phyloP scores from a whole-genome alignment of 2,329 filamentous ascomycete genomes.

The Pseudocercospora musae region DNA sequence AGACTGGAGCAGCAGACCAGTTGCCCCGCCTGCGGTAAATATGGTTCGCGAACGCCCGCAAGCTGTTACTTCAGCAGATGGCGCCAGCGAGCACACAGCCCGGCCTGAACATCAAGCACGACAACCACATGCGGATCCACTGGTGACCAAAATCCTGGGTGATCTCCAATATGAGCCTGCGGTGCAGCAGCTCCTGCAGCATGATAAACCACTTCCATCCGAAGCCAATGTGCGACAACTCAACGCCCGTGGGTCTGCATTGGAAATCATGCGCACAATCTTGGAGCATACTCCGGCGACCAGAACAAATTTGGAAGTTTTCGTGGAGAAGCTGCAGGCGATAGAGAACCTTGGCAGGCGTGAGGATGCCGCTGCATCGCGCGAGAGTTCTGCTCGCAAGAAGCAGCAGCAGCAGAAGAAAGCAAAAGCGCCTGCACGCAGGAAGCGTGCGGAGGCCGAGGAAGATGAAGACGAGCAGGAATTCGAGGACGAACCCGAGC shows the following conservation, averaged over 20 bases:
- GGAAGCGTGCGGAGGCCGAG: neutral
- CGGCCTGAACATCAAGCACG: neutral
- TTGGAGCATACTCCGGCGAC: constrained; percentile 10
- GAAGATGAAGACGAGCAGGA: neutral
- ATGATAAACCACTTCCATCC: constrained; percentile 5
- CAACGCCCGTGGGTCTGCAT: constrained; percentile 6
- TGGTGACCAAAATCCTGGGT: constrained; percentile 15
- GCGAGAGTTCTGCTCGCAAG: neutral
- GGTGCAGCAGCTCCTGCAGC: constrained; percentile 9
- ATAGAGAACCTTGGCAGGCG: constrained; percentile 3
- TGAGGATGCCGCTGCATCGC: neutral
- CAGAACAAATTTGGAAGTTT: constrained; percentile 2
- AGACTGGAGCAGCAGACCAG: neutral
- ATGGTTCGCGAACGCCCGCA: neutral
- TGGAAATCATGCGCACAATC: constrained; percentile 13
- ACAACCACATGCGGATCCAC: constrained; percentile 7
- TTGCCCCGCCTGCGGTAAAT: neutral
- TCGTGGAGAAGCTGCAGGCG: constrained; percentile 8
- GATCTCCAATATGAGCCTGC: constrained; percentile 14
- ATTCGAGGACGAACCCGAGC: neutral
- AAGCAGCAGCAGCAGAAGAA: neutral
- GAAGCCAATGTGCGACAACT: constrained; percentile 8
- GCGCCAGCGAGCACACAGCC: neutral
- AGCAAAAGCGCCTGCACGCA: neutral
- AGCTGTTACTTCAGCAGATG: neutral